Evolutionary conservation across 2,329 filamentous ascomycete species (phyloP).

Genomic region (Truncatella angustata): DNA sequence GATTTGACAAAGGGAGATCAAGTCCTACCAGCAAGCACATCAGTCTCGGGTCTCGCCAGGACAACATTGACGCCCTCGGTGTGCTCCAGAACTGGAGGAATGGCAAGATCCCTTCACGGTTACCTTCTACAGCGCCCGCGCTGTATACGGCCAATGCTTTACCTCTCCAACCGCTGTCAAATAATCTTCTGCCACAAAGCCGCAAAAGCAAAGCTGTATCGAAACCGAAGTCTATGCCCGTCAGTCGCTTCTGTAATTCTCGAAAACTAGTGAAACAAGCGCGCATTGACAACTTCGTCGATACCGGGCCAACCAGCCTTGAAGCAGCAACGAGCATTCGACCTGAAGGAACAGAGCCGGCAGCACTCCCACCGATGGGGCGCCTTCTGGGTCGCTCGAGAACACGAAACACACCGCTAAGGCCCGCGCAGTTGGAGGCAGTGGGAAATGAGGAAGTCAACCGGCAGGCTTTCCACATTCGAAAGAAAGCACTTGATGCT

Average conservation of each 20-base stretch:
- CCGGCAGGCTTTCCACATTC: slow-evolving; percentile 43
- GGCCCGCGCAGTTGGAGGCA: slow-evolving; percentile 58
- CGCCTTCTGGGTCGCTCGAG: slow-evolving; percentile 11
- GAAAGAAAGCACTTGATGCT: slow-evolving; percentile 54
- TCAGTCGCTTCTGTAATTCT: slow-evolving; percentile 24
- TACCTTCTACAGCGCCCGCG: slow-evolving; percentile 28
- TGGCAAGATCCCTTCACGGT: slow-evolving; percentile 48
- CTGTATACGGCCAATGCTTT: slow-evolving; percentile 13
- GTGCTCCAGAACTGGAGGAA: slow-evolving; percentile 54
- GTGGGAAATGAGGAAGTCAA: slow-evolving; percentile 33
- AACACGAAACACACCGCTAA: slow-evolving; percentile 18
- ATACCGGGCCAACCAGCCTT: slow-evolving; percentile 13
- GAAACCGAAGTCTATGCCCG: slow-evolving; percentile 9
- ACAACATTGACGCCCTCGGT: slow-evolving; percentile 56
- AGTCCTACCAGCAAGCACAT: slow-evolving; percentile 57
- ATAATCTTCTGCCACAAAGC: slow-evolving; percentile 13
- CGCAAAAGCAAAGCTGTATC: slow-evolving; percentile 9
- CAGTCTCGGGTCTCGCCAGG: slow-evolving; percentile 57
- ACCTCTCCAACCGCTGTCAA: slow-evolving; percentile 23
- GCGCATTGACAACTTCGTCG: slow-evolving; percentile 30
- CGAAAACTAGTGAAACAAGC: slow-evolving; percentile 26
- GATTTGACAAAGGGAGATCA: slow-evolving; percentile 48
- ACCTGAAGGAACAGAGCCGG: background rate
- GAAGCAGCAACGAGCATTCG: background rate
- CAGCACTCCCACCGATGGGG: slow-evolving; percentile 7